These are phyloP conservation scores for Claviceps digitariae DNA, from an alignment of 2,329 filamentous ascomycete genomes.

Conservation along the genomic window DNA sequence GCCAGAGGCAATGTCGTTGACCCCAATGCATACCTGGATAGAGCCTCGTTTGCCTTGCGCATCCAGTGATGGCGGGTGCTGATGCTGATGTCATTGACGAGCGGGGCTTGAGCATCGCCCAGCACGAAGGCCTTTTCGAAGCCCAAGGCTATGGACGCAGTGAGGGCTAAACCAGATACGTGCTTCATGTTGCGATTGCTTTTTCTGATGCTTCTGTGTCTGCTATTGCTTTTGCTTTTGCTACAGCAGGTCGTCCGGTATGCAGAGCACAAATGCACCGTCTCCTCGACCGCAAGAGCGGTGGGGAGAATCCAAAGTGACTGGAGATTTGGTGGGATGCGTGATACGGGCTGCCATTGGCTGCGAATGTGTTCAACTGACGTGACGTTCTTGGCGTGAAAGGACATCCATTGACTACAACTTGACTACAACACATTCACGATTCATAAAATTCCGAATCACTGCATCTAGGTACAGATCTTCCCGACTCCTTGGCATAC, in stretches of 20 bases:
- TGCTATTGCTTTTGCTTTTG: too few relatives aligned
- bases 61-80: conserved; percentile 36
- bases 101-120: neutral
- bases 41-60: conserved; percentile 31
- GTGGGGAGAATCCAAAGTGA: too few relatives aligned
- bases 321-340: too few relatives aligned
- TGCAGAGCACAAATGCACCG: neutral
- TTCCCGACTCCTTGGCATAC: too few relatives aligned
- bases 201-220: too few relatives aligned
- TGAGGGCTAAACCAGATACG: neutral
- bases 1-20: conserved; percentile 31
- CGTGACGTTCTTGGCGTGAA: too few relatives aligned
- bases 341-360: too few relatives aligned
- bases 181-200: neutral
- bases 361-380: too few relatives aligned
- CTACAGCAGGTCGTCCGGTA: neutral
- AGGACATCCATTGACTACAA: too few relatives aligned
- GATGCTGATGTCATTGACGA: conserved; percentile 17
- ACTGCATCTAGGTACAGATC: too few relatives aligned
- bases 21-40: conserved; percentile 35
- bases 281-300: neutral
- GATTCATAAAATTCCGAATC: too few relatives aligned
- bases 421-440: too few relatives aligned
- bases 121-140: neutral
- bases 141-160: neutral